Evolutionary conservation across 2,329 filamentous ascomycete species (phyloP).

Genomic region (Xylariaceae sp.): DNA sequence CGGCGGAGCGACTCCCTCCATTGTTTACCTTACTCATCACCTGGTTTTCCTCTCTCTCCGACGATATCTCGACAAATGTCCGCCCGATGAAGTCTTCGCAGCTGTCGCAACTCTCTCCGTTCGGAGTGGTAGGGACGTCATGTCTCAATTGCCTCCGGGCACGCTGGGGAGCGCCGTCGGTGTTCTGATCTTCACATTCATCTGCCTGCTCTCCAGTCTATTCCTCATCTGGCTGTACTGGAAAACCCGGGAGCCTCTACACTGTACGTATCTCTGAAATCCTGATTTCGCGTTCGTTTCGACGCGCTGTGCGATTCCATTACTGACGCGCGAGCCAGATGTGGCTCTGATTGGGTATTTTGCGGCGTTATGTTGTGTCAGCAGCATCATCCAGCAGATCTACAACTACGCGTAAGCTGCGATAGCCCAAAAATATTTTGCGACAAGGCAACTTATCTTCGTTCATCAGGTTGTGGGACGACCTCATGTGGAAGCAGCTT

Average conservation of each 20-base stretch:
- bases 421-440: not conserved
- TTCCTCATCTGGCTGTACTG: slow-evolving; percentile 23
- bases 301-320: not conserved
- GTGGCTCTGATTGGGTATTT: slow-evolving; percentile 22
- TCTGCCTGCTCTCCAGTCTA: slow-evolving; percentile 17
- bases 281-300: not conserved
- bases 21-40: too few species aligned
- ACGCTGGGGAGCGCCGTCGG: slow-evolving; percentile 21
- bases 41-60: too few species aligned
- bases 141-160: slow-evolving; percentile 22
- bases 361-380: slow-evolving; percentile 15
- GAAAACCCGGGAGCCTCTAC: slow-evolving; percentile 15
- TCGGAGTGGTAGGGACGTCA: too few species aligned
- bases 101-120: too few species aligned
- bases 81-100: too few species aligned
- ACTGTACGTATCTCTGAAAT: slow-evolving; percentile 11
- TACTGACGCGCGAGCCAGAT: slow-evolving; percentile 13
- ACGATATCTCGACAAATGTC: too few species aligned
- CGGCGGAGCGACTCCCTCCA: too few species aligned
- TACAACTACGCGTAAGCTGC: slow-evolving; percentile 21
- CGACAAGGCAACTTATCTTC: not conserved
- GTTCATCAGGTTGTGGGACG: slow-evolving; percentile 16
- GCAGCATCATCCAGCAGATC: slow-evolving; percentile 24
- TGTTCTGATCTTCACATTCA: slow-evolving; percentile 22
- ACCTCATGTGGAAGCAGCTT: slow-evolving; percentile 21